phyloP scores from a whole-genome alignment of 352 stramenopile genomes.

The Elongisporangium anandrum region DNA sequence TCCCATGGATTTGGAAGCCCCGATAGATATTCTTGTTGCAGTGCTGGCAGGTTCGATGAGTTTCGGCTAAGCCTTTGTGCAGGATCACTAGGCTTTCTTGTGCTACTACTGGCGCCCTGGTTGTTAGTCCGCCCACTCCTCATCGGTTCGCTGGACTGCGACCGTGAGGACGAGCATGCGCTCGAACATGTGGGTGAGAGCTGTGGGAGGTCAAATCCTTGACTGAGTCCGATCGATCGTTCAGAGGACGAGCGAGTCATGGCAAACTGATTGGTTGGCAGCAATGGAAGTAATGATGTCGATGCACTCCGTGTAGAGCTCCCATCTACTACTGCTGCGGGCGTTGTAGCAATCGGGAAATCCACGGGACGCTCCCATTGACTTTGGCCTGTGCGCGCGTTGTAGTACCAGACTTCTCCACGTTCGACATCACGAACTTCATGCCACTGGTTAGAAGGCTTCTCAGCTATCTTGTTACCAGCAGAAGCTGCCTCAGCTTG shows the following conservation, averaged over 20 bases:
- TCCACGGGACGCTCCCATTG: slow-evolving; percentile 60
- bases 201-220: slow-evolving; percentile 7
- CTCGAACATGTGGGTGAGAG: slow-evolving; percentile 25
- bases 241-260: neutral
- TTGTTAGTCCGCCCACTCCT: slow-evolving; percentile 1
- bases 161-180: slow-evolving; percentile 26
- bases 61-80: neutral
- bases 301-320: neutral
- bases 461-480: neutral
- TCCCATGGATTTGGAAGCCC: slow-evolving; percentile 47
- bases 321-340: neutral
- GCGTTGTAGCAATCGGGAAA: slow-evolving; percentile 10
- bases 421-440: slow-evolving; percentile 67
- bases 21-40: slow-evolving; percentile 23
- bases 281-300: neutral
- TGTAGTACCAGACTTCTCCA: slow-evolving; percentile 82
- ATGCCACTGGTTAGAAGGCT: slow-evolving; percentile 41
- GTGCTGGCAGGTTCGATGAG: slow-evolving; percentile 15
- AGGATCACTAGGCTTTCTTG: neutral
- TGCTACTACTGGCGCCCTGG: neutral
- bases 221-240: neutral
- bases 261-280: neutral
- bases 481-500: slow-evolving; percentile 1
- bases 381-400: slow-evolving; percentile 55
- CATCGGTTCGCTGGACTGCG: slow-evolving; percentile 16